These are phyloP conservation scores for Wallacemonas sp. DNA, from an alignment of 208 protist genomes.

Conservation along the genomic window DNA sequence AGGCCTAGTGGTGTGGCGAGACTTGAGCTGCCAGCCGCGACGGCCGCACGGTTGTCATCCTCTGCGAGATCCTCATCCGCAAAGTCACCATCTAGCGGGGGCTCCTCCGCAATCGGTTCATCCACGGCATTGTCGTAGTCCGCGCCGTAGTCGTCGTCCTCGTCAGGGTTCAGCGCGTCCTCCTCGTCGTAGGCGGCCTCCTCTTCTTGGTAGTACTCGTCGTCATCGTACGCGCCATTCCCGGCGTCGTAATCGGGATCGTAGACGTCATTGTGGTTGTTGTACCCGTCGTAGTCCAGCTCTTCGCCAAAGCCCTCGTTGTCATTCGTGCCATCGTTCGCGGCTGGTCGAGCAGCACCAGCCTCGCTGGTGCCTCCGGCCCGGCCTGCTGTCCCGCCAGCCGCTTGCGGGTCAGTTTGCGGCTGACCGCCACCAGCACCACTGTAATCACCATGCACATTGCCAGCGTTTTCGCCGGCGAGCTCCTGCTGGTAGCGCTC, in stretches of 20 bases:
- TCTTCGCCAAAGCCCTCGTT: no score
- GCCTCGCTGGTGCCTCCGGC: neutral
- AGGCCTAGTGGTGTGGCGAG: neutral
- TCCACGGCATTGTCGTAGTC: constrained; percentile 11
- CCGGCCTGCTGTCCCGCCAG: neutral
- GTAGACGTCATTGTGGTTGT: neutral
- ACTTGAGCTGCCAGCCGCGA: neutral
- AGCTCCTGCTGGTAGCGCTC: constrained; percentile 18
- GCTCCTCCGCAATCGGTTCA: constrained; percentile 4
- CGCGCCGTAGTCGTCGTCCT: constrained; percentile 28
- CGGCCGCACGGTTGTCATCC: neutral
- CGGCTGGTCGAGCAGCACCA: neutral
- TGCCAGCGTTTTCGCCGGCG: neutral
- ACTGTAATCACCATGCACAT: neutral
- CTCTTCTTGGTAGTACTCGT: neutral
- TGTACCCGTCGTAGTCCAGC: neutral
- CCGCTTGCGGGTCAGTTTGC: no score
- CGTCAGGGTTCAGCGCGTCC: constrained; percentile 15
- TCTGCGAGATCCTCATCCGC: neutral
- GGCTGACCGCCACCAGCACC: neutral
- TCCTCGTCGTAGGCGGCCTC: constrained; percentile 2
- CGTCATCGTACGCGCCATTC: neutral
- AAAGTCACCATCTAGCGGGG: constrained; percentile 10
- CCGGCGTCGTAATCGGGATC: constrained; percentile 1
- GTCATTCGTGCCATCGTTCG: neutral